phyloP scores from a whole-genome alignment of 1,284 basidiomycete species.

The Peniophora sp. region DNA sequence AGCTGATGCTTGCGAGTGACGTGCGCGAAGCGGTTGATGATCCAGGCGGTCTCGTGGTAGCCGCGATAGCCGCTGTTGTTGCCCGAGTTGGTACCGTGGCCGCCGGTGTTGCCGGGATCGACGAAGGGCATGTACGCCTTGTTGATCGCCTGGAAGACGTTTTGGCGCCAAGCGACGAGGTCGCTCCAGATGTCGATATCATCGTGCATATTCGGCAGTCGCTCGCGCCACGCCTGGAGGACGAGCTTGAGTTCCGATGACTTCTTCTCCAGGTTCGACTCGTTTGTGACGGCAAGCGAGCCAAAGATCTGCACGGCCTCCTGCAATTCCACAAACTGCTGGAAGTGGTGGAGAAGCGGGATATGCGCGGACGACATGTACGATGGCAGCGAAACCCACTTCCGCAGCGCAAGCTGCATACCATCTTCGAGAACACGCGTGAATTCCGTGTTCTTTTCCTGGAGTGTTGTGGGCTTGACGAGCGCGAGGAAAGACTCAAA shows the following conservation, averaged over 20 bases:
- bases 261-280: constrained; percentile 88
- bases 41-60: constrained; percentile 99
- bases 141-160: constrained; percentile 63
- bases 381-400: constrained; percentile 89
- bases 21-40: constrained; percentile 99
- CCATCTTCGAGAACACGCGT: constrained; percentile 89
- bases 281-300: constrained; percentile 82
- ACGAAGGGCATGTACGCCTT: constrained; percentile 94
- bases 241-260: constrained; percentile 95
- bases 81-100: constrained; percentile 40
- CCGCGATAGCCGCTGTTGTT: constrained; percentile 95
- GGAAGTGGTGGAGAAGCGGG: constrained; percentile 94
- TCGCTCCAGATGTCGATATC: constrained; percentile 99
- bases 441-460: constrained; percentile 77
- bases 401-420: constrained; percentile 92
- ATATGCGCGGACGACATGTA: constrained; percentile 89
- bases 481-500: constrained; percentile 95
- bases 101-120: constrained; percentile 38
- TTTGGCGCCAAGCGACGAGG: constrained; percentile 95
- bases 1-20: constrained; percentile 97
- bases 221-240: constrained; percentile 94
- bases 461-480: constrained; percentile 54
- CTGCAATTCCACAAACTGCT: constrained; percentile 97
- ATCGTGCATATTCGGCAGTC: constrained; percentile 92
- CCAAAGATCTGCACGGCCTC: constrained; percentile 96